phyloP scores from a whole-genome alignment of 495 filamentous ascomycete species.

The Penicillium soppii region DNA sequence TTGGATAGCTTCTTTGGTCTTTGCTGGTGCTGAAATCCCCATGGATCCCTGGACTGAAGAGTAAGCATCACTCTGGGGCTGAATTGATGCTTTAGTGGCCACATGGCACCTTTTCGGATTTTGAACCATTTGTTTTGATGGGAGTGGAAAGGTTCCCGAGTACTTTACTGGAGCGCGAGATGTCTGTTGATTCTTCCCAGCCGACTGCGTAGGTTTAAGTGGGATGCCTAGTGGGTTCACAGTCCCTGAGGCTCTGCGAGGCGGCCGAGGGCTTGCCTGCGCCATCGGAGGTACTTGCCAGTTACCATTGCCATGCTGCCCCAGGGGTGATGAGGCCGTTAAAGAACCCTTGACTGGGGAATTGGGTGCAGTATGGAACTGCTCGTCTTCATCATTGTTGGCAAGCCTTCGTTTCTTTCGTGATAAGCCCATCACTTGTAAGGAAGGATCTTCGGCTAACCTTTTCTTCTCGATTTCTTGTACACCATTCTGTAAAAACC shows the following conservation, averaged over 20 bases:
- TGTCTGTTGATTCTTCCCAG: background rate
- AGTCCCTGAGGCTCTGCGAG: background rate
- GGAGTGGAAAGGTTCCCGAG: background rate
- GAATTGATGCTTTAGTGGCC: background rate
- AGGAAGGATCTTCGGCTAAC: background rate
- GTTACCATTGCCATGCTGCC: background rate
- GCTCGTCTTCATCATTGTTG: constrained; percentile 26
- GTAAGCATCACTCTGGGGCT: background rate
- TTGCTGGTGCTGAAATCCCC: background rate
- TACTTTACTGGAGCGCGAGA: background rate
- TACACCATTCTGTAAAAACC: constrained; percentile 19
- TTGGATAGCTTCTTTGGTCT: background rate
- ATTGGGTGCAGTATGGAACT: constrained; percentile 42
- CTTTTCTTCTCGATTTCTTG: constrained; percentile 1
- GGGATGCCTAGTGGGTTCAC: background rate
- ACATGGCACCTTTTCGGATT: no score
- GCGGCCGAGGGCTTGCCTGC: background rate
- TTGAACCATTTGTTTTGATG: background rate
- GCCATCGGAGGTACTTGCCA: background rate
- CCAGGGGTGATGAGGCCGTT: background rate
- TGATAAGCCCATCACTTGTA: background rate
- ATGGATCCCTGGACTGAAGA: background rate
- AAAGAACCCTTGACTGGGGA: constrained; percentile 29
- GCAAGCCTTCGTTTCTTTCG: constrained; percentile 29
- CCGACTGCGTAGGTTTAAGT: background rate